Evolutionary conservation across 495 filamentous ascomycete genomes (phyloP).

Genomic region (Neurospora africana): DNA sequence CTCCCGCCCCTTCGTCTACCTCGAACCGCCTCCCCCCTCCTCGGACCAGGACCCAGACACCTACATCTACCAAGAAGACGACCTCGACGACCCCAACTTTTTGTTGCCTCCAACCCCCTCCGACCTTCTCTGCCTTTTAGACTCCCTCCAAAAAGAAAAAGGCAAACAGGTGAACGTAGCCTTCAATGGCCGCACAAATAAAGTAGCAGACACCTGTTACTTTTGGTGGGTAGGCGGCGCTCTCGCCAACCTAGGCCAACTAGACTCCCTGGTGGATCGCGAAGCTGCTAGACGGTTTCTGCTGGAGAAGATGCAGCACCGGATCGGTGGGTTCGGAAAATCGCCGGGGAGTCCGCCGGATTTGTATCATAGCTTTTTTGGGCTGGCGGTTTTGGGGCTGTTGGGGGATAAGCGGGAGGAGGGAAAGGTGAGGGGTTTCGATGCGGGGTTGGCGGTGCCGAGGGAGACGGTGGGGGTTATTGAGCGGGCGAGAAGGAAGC

Average conservation of each 20-base stretch:
- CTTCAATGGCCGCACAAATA: conserved; percentile 84
- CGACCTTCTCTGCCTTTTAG: conserved; percentile 25
- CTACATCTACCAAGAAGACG: conserved; percentile 26
- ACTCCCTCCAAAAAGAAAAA: not conserved
- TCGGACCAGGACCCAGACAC: conserved; percentile 14
- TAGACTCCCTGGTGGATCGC: conserved; percentile 40
- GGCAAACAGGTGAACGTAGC: conserved; percentile 40
- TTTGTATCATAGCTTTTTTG: conserved; percentile 83
- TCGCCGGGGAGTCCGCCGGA: conserved; percentile 72
- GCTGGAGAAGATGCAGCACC: conserved; percentile 79
- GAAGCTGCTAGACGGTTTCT: conserved; percentile 62
- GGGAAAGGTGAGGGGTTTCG: conserved; percentile 50
- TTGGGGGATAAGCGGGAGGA: conserved; percentile 44
- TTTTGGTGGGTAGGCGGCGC: conserved; percentile 78
- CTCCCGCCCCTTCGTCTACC: conserved; percentile 50
- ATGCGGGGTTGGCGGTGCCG: conserved; percentile 60
- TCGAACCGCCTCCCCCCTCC: conserved; percentile 29
- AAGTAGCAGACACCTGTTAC: conserved; percentile 87
- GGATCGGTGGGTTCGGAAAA: conserved; percentile 86
- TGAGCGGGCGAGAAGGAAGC: conserved; percentile 20
- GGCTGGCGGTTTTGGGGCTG: conserved; percentile 63
- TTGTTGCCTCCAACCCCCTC: conserved; percentile 11
- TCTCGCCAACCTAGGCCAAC: conserved; percentile 53
- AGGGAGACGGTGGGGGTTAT: conserved; percentile 36
- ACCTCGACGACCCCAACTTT: conserved; percentile 12